These are phyloP conservation scores for Cerioporus squamosus DNA, from an alignment of 1,284 basidiomycete species.

Conservation along the genomic window DNA sequence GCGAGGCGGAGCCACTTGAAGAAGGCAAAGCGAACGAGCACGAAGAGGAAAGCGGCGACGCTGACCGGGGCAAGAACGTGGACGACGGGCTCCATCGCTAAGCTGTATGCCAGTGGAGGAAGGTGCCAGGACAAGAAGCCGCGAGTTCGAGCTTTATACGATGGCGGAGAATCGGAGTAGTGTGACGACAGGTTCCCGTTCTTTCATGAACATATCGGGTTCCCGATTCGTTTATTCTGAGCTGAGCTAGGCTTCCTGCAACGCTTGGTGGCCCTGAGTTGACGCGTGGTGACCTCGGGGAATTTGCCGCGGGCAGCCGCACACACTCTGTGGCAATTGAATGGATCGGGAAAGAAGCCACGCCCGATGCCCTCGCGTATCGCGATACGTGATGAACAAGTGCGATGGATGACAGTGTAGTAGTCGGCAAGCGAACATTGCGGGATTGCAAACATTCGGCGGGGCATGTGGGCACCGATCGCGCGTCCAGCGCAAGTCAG, in stretches of 20 bases:
- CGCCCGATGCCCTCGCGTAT: constrained; percentile 23
- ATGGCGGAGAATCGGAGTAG: constrained; percentile 16
- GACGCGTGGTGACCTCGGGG: constrained; percentile 15
- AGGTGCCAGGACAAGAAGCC: constrained; percentile 4
- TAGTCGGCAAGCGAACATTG: constrained; percentile 13
- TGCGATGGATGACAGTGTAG: constrained; percentile 12
- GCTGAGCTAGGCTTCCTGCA: constrained; percentile 9
- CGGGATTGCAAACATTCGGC: constrained; percentile 13
- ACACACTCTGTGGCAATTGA: constrained; percentile 1
- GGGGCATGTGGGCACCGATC: neutral
- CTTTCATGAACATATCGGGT: constrained; percentile 8
- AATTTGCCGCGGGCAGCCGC: constrained; percentile 5
- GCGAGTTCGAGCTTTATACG: constrained; percentile 18
- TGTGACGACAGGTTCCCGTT: constrained; percentile 8
- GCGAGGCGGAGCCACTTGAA: neutral
- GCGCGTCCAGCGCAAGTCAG: constrained; percentile 7
- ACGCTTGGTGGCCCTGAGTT: constrained; percentile 5
- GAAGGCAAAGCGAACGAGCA: constrained; percentile 14
- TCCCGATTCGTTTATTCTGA: constrained; percentile 6
- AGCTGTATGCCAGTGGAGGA: constrained; percentile 3
- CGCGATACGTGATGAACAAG: constrained; percentile 21
- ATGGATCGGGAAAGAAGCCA: constrained; percentile 17
- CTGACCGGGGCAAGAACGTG: constrained; percentile 16
- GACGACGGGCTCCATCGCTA: constrained; percentile 12
- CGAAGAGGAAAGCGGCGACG: constrained; percentile 15